phyloP scores from a whole-genome alignment of 2,329 filamentous ascomycete genomes.

The Aspergillus neoniger region DNA sequence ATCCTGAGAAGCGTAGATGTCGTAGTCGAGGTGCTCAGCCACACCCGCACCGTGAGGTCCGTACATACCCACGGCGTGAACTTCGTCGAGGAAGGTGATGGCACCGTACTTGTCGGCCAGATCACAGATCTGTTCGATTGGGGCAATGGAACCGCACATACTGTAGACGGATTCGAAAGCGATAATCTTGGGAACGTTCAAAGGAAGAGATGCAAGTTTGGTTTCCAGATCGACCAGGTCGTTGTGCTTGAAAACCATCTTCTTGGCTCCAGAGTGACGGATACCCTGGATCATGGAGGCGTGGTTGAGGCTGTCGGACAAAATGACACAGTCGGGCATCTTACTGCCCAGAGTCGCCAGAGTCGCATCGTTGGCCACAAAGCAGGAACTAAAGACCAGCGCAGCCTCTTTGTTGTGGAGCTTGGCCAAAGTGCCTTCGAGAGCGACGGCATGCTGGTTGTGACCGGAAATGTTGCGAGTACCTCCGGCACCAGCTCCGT shows the following conservation, averaged over 20 bases:
- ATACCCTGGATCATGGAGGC: conserved; percentile 99
- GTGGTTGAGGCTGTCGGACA: conserved; percentile 97
- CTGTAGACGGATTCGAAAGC: conserved; percentile 98
- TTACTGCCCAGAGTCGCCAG: conserved; percentile 96
- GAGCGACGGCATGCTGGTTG: conserved; percentile 85
- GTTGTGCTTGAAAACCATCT: conserved; percentile 99
- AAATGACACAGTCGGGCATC: conserved; percentile 90
- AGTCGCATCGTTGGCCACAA: conserved; percentile 96
- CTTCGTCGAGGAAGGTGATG: conserved; percentile 96
- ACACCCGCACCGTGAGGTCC: conserved; percentile 93
- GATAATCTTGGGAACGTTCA: conserved; percentile 91
- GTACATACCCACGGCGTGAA: conserved; percentile 99
- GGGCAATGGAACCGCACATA: conserved; percentile 97
- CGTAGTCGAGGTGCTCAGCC: conserved; percentile 94
- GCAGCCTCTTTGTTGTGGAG: conserved; percentile 90
- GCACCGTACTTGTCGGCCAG: conserved; percentile 97
- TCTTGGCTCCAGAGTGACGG: conserved; percentile 92
- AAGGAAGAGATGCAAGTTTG: conserved; percentile 84
- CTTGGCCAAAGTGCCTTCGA: conserved; percentile 81
- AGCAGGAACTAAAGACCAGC: conserved; percentile 95
- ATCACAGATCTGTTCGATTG: conserved; percentile 94
- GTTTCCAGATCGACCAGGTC: conserved; percentile 89
- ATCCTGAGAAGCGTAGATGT: conserved; percentile 74
- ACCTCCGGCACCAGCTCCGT: conserved; percentile 91
- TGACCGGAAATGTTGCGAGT: conserved; percentile 98